phyloP scores from a whole-genome alignment of 129 eudicot genomes.

The Pseudognaphalium luteoalbum region DNA sequence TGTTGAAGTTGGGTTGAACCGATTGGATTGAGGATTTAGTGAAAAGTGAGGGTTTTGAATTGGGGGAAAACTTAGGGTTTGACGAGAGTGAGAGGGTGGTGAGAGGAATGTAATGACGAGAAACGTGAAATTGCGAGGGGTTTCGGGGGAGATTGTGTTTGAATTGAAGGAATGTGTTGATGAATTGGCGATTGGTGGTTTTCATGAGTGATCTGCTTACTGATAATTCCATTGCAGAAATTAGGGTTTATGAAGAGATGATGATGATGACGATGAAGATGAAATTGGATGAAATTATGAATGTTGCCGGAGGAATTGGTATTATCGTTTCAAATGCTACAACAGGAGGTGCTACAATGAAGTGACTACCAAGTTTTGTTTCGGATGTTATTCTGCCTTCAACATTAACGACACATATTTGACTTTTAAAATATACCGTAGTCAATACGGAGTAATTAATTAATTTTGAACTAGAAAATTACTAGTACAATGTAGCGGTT shows the following conservation, averaged over 20 bases:
- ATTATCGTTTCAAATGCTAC: too few relatives aligned
- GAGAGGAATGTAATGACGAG: slow-evolving; percentile 18
- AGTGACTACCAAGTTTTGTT: too few relatives aligned
- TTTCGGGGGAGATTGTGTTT: slow-evolving; percentile 19
- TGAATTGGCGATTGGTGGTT: slow-evolving; percentile 43
- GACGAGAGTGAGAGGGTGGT: slow-evolving; percentile 27
- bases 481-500: too few relatives aligned
- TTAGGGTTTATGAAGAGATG: not conserved
- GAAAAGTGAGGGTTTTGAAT: slow-evolving; percentile 28
- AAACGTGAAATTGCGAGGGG: slow-evolving; percentile 4
- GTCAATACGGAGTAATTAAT: too few relatives aligned
- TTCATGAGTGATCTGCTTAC: slow-evolving; percentile 35
- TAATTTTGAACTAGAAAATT: too few relatives aligned
- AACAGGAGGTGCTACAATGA: too few relatives aligned
- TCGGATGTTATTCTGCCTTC: not conserved
- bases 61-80: slow-evolving; percentile 34
- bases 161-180: slow-evolving; percentile 12
- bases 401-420: too few relatives aligned
- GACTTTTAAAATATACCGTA: too few relatives aligned
- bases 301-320: too few relatives aligned
- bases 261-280: not conserved
- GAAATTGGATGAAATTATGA: not conserved
- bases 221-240: slow-evolving; percentile 51
- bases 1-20: slow-evolving; percentile 8
- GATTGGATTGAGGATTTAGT: slow-evolving; percentile 27